Base-by-base conservation (phyloP, 2,329 filamentous ascomycete genomes). In the Pezicula neosporulosa region DNA sequence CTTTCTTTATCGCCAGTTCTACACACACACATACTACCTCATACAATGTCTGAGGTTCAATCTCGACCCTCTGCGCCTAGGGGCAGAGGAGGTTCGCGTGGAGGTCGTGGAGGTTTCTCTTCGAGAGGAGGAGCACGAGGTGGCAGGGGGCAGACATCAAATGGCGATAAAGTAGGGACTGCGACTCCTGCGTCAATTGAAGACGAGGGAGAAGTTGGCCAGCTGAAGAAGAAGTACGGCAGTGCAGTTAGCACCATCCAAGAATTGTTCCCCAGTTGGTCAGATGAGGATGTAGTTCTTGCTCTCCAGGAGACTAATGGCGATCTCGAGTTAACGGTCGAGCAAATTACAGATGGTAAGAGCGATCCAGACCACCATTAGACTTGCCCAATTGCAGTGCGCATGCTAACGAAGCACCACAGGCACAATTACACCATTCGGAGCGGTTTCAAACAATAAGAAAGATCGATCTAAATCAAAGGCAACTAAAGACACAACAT, bases 221-320 rank as follows among this genome's bases (percentile, higher is more conserved):
- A 95, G 73, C 84, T 97, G 68, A 95, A 95, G 82, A 91, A 90
- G 78, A 85, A 89, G 70, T 94, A 96, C 69, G 82, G 87, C 65
- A 76, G 77, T 66, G 89, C 93, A 75, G 82, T 96, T 63, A 78
- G 78, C 56, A 84, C 86, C 65, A 85, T 99, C 69, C 91, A 90
- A 75, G 92, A 96, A 71, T 86, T 97, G 76, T 97, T 96, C 76
- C 85, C 90, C 54, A 87, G 91, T 72, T 97, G 93, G 94, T 93
- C 91, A 63, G 90, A 96, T 66, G 90, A 92, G 70, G 93, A 97
- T 70, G 83, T 97, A 58, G 84, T 97, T 58, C 94, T 94, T 70
- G 92, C 92, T 56, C 80, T 99, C 54, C 85, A 96, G 71, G 94
- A 99, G 77, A 87, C 86, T 51, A 82, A 89, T 63, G 89, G 89